Conservation (phyloP, 1,284 basidiomycete species). For the Stereum hirsutum region DNA sequence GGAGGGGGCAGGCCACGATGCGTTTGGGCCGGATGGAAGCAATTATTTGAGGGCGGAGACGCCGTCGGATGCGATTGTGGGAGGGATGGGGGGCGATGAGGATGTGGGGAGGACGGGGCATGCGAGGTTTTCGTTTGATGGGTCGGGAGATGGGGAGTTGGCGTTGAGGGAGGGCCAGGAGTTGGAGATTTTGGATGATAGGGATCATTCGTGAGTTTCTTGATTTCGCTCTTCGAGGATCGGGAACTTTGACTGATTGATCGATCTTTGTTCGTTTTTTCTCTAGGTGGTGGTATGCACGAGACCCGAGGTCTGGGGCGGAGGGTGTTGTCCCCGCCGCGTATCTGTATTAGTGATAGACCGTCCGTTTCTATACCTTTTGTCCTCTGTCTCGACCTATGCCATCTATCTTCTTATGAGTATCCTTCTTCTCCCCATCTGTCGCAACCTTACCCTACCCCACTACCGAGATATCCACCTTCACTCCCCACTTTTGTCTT, state of each 20-base stretch:
- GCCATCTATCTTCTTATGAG: too few relatives aligned
- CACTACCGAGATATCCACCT: too few relatives aligned
- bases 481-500: constrained; percentile 3
- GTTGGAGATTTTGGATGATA: constrained; percentile 70
- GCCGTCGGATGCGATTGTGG: constrained; percentile 62
- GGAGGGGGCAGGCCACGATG: constrained; percentile 32
- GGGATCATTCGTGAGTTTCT: constrained; percentile 64
- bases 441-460: too few relatives aligned
- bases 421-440: too few relatives aligned
- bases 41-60: constrained; percentile 72
- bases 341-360: constrained; percentile 79
- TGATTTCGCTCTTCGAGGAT: constrained; percentile 3
- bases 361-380: too few relatives aligned
- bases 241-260: not conserved
- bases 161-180: constrained; percentile 61
- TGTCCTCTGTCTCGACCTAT: too few relatives aligned
- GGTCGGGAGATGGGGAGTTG: constrained; percentile 68
- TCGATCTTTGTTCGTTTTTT: constrained; percentile 7
- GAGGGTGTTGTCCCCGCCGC: constrained; percentile 87
- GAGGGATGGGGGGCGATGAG: constrained; percentile 46
- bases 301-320: constrained; percentile 65
- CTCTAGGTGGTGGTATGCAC: constrained; percentile 85
- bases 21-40: constrained; percentile 64
- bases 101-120: constrained; percentile 65
- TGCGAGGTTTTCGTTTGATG: constrained; percentile 75